phyloP scores from a whole-genome alignment of 768 basidiomycete species.

The Hygrophorus pudorinus region DNA sequence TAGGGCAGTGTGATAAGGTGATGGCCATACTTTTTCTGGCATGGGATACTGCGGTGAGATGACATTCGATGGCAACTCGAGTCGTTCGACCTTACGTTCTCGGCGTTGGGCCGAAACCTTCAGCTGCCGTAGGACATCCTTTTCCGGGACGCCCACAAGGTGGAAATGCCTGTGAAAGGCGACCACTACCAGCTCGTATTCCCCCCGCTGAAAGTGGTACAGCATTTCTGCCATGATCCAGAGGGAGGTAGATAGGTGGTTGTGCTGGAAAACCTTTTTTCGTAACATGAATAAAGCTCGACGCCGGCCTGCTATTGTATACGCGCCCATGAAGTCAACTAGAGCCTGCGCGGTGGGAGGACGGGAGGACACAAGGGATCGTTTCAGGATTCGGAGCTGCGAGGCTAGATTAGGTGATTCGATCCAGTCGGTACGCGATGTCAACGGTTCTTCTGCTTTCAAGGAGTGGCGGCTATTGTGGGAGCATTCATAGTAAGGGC shows the following conservation, averaged over 20 bases:
- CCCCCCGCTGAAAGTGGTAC: slow-evolving; percentile 21
- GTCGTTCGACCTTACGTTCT: slow-evolving; percentile 3
- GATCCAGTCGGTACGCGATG: slow-evolving; percentile 4
- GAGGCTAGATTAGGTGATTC: slow-evolving; percentile 7
- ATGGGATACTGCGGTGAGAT: slow-evolving; percentile 7
- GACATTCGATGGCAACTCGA: slow-evolving; percentile 5
- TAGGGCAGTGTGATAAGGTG: slow-evolving; percentile 22
- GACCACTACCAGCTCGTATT: slow-evolving; percentile 25
- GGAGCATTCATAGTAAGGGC: neutral
- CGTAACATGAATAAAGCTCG: slow-evolving; percentile 25
- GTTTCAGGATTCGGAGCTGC: slow-evolving; percentile 3
- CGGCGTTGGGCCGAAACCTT: slow-evolving; percentile 4
- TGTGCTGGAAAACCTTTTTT: slow-evolving; percentile 17
- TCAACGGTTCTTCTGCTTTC: neutral
- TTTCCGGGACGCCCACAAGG: slow-evolving; percentile 40
- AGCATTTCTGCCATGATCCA: slow-evolving; percentile 36
- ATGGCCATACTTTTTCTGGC: slow-evolving; percentile 25
- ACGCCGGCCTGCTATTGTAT: slow-evolving; percentile 23
- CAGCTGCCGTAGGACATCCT: slow-evolving; percentile 17
- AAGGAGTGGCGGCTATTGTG: neutral
- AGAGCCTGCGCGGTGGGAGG: neutral
- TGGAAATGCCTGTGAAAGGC: slow-evolving; percentile 45
- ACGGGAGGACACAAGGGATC: neutral
- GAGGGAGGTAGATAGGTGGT: slow-evolving; percentile 11
- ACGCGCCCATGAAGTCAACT: slow-evolving; percentile 26